These are phyloP conservation scores for Zygosaccharomyces pseudobailii DNA, from an alignment of 1,139 yeast species.

Conservation along the genomic window DNA sequence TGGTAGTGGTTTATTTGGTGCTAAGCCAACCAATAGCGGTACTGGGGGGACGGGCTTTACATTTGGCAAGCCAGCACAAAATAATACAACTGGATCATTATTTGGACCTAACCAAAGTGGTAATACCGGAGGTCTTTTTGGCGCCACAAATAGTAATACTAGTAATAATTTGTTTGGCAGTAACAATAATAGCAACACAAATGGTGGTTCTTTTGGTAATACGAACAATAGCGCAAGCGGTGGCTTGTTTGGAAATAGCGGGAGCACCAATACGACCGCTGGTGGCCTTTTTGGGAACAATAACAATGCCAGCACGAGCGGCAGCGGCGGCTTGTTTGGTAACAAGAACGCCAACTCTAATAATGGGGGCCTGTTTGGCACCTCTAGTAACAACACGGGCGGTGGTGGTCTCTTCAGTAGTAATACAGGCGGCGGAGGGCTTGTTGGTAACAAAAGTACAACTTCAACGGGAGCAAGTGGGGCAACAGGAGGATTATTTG, in stretches of 20 bases:
- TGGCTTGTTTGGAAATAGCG: conserved; percentile 26
- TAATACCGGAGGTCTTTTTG: conserved; percentile 33
- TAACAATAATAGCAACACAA: conserved; percentile 16
- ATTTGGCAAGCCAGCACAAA: conserved; percentile 19
- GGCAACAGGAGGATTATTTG: conserved; percentile 19
- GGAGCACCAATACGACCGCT: neutral
- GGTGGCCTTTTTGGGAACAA: conserved; percentile 10
- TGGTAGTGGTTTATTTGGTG: conserved; percentile 40
- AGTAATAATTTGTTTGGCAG: conserved; percentile 37
- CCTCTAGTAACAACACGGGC: conserved; percentile 6
- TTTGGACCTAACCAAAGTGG: conserved; percentile 35
- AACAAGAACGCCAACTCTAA: conserved; percentile 17
- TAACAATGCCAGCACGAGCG: conserved; percentile 1
- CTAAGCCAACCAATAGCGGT: conserved; percentile 10
- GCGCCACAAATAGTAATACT: conserved; percentile 14
- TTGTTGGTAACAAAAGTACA: conserved; percentile 31
- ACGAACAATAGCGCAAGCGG: conserved; percentile 6
- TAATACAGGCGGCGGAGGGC: conserved; percentile 27
- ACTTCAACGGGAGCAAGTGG: conserved; percentile 5
- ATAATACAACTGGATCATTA: conserved; percentile 34
- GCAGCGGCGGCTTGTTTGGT: conserved; percentile 29
- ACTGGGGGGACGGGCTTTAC: conserved; percentile 8
- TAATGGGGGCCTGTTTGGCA: conserved; percentile 17
- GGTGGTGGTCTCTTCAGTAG: conserved; percentile 18
- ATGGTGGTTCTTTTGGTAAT: conserved; percentile 18